phyloP scores from a whole-genome alignment of 2,329 filamentous ascomycete species.

The Paracamarosporium sp. region DNA sequence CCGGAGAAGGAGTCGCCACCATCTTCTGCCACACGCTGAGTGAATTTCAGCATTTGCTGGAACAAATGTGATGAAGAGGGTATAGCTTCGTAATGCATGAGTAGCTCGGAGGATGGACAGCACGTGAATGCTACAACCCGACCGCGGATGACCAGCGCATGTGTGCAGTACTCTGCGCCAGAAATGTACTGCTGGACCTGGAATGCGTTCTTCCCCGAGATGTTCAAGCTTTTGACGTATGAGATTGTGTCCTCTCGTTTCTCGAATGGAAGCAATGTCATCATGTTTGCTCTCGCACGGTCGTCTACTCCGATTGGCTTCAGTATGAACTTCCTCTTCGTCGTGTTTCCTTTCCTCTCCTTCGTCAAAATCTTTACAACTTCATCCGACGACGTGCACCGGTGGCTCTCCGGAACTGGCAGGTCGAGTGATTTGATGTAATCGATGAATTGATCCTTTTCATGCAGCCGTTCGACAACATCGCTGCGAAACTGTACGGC shows the following conservation, averaged over 20 bases:
- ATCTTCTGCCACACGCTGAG: conserved; percentile 61
- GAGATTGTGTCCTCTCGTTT: conserved; percentile 60
- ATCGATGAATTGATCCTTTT: conserved; percentile 70
- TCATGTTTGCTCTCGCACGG: conserved; percentile 64
- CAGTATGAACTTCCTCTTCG: conserved; percentile 65
- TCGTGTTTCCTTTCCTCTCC: conserved; percentile 26
- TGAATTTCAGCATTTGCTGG: conserved; percentile 70
- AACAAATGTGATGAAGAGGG: conserved; percentile 61
- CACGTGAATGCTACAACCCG: conserved; percentile 70
- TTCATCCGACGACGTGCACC: conserved; percentile 61
- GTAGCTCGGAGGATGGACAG: conserved; percentile 67
- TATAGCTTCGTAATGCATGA: conserved; percentile 72
- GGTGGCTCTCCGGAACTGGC: conserved; percentile 51
- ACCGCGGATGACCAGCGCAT: conserved; percentile 71
- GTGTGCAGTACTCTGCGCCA: conserved; percentile 73
- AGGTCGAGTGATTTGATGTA: conserved; percentile 58
- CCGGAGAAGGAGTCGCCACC: conserved; percentile 65
- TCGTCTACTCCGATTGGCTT: conserved; percentile 72
- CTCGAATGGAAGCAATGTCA: conserved; percentile 65
- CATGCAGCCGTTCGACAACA: conserved; percentile 65
- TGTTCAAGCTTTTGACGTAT: conserved; percentile 62
- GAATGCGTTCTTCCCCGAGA: conserved; percentile 65
- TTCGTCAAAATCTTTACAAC: conserved; percentile 59
- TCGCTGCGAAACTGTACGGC: conserved; percentile 68
- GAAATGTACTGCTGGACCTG: conserved; percentile 72